Percentiles rank a stretch among this genome's conserved stretches.
Evolutionary conservation across 2,329 filamentous ascomycete genomes (phyloP).

Genomic region (Calonectria leucothoes): DNA sequence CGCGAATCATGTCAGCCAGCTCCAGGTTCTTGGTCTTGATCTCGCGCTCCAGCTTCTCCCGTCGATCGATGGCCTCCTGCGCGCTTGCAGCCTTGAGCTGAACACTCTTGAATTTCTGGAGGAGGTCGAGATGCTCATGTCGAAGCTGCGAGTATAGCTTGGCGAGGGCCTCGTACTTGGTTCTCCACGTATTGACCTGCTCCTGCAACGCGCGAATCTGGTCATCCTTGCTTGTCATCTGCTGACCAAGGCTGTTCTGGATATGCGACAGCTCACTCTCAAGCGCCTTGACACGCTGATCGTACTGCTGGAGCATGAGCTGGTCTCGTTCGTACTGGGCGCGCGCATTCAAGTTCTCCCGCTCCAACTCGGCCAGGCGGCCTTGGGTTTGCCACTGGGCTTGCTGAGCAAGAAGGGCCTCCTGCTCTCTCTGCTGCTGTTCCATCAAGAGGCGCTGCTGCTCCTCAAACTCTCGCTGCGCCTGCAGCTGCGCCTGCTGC

Average conservation of each 20-base stretch:
- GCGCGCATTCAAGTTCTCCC: slow-evolving; percentile 92
- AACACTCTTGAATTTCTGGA: slow-evolving; percentile 96
- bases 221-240: slow-evolving; percentile 90
- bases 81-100: slow-evolving; percentile 97
- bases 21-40: slow-evolving; percentile 99
- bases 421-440: slow-evolving; percentile 90
- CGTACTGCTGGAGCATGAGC: slow-evolving; percentile 96
- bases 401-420: slow-evolving; percentile 89
- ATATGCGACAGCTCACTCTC: slow-evolving; percentile 89
- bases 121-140: slow-evolving; percentile 91
- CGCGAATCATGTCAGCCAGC: slow-evolving; percentile 97
- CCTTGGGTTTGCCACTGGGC: slow-evolving; percentile 95
- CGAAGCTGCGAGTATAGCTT: slow-evolving; percentile 97
- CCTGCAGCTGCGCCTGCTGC: slow-evolving; percentile 83
- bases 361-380: slow-evolving; percentile 93
- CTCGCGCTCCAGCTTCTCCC: slow-evolving; percentile 95
- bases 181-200: slow-evolving; percentile 97
- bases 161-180: slow-evolving; percentile 95
- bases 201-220: slow-evolving; percentile 94
- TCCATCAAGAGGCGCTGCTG: slow-evolving; percentile 90
- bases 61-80: slow-evolving; percentile 93
- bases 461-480: slow-evolving; percentile 95
- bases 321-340: slow-evolving; percentile 98
- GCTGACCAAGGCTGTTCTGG: slow-evolving; percentile 85
- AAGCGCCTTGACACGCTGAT: slow-evolving; percentile 91